These are phyloP conservation scores for Fraxinus albicans DNA, from an alignment of 305 asterid species.

Conservation along the genomic window DNA sequence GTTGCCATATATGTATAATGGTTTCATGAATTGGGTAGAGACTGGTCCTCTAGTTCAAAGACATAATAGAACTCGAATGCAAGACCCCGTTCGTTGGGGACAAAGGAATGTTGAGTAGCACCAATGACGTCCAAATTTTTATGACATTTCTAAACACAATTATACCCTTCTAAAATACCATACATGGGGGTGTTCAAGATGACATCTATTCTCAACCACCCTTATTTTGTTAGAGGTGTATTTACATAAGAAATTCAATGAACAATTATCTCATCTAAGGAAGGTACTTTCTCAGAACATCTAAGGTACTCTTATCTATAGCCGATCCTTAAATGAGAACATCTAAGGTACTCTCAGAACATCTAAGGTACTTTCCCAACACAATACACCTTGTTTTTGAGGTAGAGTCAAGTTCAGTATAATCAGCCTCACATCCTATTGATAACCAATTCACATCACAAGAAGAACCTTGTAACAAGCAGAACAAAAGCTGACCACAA, in stretches of 20 bases:
- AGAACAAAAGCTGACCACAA: not conserved
- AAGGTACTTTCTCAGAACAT: not conserved
- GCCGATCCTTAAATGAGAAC: no score
- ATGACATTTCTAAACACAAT: not conserved
- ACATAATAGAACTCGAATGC: not conserved
- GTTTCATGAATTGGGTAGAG: not conserved
- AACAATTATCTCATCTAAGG: not conserved
- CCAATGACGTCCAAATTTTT: not conserved
- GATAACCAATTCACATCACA: not conserved
- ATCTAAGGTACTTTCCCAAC: not conserved
- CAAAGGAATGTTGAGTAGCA: not conserved
- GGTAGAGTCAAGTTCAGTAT: not conserved
- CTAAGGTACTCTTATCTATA: no score
- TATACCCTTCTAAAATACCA: not conserved
- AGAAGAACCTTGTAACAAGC: not conserved
- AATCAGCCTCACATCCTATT: not conserved
- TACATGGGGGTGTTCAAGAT: not conserved
- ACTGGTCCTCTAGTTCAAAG: not conserved
- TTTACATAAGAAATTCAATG: not conserved
- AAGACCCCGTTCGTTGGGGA: not conserved
- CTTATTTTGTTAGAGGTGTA: not conserved
- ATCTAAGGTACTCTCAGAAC: no score
- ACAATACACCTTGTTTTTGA: not conserved
- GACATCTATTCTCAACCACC: no score
- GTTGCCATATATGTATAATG: not conserved